phyloP scores from a whole-genome alignment of 2,329 filamentous ascomycete genomes.

The Paraconiothyrium brasiliense region DNA sequence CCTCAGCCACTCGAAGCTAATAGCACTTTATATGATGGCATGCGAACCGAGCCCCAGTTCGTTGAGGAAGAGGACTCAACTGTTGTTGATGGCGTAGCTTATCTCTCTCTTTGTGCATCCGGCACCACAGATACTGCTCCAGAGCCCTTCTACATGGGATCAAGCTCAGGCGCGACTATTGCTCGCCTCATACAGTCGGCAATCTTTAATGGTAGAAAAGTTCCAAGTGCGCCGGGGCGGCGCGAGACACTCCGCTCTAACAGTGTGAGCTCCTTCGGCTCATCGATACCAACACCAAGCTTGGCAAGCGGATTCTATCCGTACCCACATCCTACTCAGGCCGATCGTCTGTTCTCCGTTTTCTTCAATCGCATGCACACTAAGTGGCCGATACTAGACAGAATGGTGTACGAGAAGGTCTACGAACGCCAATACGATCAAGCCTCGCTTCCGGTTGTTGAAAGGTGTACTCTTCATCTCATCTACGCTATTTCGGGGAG shows the following conservation, averaged over 20 bases:
- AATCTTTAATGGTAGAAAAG: constrained; percentile 29
- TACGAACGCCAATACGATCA: constrained; percentile 33
- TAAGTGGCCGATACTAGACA: constrained; percentile 37
- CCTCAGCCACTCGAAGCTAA: constrained; percentile 13
- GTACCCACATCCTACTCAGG: constrained; percentile 27
- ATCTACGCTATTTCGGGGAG: constrained; percentile 40
- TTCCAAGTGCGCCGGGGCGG: not conserved
- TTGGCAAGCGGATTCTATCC: not conserved
- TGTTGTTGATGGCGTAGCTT: constrained; percentile 38
- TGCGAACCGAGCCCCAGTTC: constrained; percentile 18
- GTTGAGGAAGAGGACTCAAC: constrained; percentile 34
- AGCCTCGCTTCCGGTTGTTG: constrained; percentile 29
- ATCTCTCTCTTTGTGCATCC: constrained; percentile 39
- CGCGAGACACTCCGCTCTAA: constrained; percentile 20
- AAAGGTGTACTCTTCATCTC: constrained; percentile 35
- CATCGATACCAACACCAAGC: constrained; percentile 13
- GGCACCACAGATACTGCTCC: constrained; percentile 33
- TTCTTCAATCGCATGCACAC: constrained; percentile 40
- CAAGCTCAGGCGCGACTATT: constrained; percentile 40
- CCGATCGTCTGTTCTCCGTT: constrained; percentile 33
- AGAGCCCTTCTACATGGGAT: constrained; percentile 40
- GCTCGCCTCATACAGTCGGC: constrained; percentile 39
- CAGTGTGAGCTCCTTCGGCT: constrained; percentile 21
- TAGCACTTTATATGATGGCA: not conserved
- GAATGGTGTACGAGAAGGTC: constrained; percentile 31